Evolutionary conservation across 2,329 filamentous ascomycete genomes (phyloP).

Genomic region (Arthrobotrys musiformis): DNA sequence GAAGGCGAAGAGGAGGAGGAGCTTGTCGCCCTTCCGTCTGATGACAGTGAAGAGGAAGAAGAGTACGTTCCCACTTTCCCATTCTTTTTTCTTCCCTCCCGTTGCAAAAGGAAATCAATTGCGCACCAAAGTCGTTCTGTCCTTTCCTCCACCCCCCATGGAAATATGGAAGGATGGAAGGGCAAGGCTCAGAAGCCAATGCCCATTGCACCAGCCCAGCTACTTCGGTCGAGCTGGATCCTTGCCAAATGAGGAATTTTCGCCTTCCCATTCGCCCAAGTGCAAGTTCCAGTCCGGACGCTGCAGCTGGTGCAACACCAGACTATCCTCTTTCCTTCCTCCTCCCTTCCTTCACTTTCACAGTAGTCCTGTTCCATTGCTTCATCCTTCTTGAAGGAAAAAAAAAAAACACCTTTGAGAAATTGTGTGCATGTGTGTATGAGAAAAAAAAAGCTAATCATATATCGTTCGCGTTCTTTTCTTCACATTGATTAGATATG

Average conservation of each 20-base stretch:
- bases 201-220: slow-evolving; percentile 3
- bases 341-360: not conserved
- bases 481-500: slow-evolving; percentile 29
- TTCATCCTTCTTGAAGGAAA: slow-evolving; percentile 13
- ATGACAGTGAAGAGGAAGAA: slow-evolving; percentile 58
- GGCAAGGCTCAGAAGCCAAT: not conserved
- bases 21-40: slow-evolving; percentile 58
- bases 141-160: not conserved
- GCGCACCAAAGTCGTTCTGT: not conserved
- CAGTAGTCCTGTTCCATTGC: no score
- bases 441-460: slow-evolving; percentile 24
- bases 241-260: slow-evolving; percentile 44
- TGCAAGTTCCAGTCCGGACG: slow-evolving; percentile 20
- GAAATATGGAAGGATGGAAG: slow-evolving; percentile 1
- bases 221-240: slow-evolving; percentile 28
- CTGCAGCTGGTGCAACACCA: slow-evolving; percentile 24
- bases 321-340: not conserved
- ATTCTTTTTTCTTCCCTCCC: not conserved
- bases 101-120: not conserved
- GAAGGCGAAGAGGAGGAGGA: slow-evolving; percentile 56
- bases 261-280: slow-evolving; percentile 43
- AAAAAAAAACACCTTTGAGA: not conserved
- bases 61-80: slow-evolving; percentile 46
- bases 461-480: slow-evolving; percentile 1
- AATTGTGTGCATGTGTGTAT: no score